Conservation (phyloP, 169 alveolate genomes). For the Perkinsus olseni region DNA sequence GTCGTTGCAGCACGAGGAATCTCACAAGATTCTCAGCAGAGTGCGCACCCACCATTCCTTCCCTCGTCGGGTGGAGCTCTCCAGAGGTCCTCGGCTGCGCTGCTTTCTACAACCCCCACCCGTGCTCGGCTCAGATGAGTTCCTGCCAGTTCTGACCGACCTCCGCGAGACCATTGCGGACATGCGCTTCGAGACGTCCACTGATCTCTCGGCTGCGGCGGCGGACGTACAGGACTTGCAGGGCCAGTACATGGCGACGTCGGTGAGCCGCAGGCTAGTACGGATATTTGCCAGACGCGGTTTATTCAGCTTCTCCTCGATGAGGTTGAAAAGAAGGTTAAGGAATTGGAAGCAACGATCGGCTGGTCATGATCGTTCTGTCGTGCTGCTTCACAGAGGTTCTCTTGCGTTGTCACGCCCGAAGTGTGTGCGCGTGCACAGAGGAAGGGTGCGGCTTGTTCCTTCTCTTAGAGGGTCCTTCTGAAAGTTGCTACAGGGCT, state of each 20-base stretch:
- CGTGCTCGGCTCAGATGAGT: not conserved
- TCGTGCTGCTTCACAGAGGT: not conserved
- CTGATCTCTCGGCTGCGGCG: not conserved
- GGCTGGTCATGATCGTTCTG: not conserved
- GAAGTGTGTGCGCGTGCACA: too few species aligned
- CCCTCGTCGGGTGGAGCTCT: not conserved
- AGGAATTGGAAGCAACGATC: not conserved
- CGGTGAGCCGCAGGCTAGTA: not conserved
- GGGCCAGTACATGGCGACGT: not conserved
- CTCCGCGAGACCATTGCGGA: not conserved
- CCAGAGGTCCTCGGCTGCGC: not conserved
- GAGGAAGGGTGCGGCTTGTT: too few species aligned
- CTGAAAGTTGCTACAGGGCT: too few species aligned
- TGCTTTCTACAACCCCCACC: not conserved
- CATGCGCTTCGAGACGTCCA: not conserved
- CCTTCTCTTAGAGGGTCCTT: too few species aligned
- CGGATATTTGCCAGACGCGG: not conserved
- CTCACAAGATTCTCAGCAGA: not conserved
- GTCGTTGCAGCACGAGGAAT: not conserved
- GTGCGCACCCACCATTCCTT: not conserved
- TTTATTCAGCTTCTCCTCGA: not conserved
- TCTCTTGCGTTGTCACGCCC: not conserved
- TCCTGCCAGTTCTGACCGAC: not conserved
- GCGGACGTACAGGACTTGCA: not conserved
- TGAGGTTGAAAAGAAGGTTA: not conserved